A percentile compares a stretch with the other conserved stretches of the same genome.
Evolutionary conservation across 2,329 filamentous ascomycete species (phyloP).

Genomic region (Trichoderma afroharzianum): DNA sequence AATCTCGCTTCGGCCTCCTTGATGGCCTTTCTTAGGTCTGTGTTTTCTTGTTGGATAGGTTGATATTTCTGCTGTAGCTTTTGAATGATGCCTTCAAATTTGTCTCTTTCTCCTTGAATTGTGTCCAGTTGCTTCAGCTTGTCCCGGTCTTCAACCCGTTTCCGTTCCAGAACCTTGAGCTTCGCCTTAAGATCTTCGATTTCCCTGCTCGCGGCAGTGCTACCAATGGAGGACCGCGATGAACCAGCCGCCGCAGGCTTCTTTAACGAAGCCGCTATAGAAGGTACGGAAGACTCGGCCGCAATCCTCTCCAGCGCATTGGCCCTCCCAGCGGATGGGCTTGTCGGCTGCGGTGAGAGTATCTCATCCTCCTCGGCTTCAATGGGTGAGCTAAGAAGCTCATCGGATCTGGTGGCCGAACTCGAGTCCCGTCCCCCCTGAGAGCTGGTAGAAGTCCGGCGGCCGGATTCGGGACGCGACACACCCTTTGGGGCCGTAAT

Average conservation of each 20-base stretch:
- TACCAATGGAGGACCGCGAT: conserved; percentile 38
- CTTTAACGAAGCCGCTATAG: conserved; percentile 32
- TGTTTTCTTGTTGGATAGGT: conserved; percentile 75
- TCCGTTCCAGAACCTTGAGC: conserved; percentile 81
- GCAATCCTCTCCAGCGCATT: conserved; percentile 52
- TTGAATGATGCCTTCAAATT: conserved; percentile 80
- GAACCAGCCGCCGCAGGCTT: conserved; percentile 29
- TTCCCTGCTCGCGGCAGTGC: conserved; percentile 57
- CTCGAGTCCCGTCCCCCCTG: conserved; percentile 41
- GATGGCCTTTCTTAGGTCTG: conserved; percentile 69
- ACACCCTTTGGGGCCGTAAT: conserved; percentile 33
- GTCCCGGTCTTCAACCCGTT: conserved; percentile 79
- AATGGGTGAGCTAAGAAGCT: conserved; percentile 40
- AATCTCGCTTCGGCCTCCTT: conserved; percentile 71
- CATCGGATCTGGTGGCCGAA: conserved; percentile 34
- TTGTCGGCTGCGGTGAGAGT: conserved; percentile 46
- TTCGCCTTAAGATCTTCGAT: conserved; percentile 88
- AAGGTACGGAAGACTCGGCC: conserved; percentile 30
- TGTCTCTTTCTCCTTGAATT: conserved; percentile 70
- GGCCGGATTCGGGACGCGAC: conserved; percentile 37
- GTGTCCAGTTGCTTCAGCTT: conserved; percentile 76
- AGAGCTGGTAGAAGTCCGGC: conserved; percentile 47
- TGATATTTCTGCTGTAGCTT: conserved; percentile 89
- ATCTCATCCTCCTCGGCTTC: conserved; percentile 50
- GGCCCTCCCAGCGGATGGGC: conserved; percentile 49